phyloP scores from a whole-genome alignment of 2,329 filamentous ascomycete genomes.

The Cytospora paraplurivora region DNA sequence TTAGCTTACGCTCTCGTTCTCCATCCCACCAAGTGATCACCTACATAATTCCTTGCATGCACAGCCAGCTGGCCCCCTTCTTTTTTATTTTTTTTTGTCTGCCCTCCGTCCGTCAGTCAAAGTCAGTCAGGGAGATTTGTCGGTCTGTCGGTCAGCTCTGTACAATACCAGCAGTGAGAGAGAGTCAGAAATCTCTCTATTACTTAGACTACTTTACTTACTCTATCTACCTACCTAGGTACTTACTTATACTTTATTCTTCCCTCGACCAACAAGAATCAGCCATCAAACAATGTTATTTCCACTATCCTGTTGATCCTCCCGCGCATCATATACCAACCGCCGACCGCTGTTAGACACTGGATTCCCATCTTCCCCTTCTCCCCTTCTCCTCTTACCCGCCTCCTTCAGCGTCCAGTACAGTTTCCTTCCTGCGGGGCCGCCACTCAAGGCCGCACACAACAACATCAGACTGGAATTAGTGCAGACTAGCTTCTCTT shows the following conservation, averaged over 20 bases:
- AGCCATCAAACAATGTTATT: constrained; percentile 13
- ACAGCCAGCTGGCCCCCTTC: constrained; percentile 20
- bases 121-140: not conserved
- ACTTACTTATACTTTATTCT: not conserved
- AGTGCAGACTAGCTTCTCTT: constrained; percentile 1
- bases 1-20: constrained; percentile 16
- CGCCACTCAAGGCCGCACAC: constrained; percentile 5
- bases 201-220: too few species aligned
- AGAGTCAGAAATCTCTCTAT: not conserved
- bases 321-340: constrained; percentile 1
- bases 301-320: constrained; percentile 14
- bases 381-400: not conserved
- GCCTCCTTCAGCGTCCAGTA: constrained; percentile 13
- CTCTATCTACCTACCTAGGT: too few species aligned
- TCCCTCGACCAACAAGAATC: constrained; percentile 3
- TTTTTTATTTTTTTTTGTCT: not conserved
- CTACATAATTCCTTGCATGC: constrained; percentile 20
- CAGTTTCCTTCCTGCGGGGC: not conserved
- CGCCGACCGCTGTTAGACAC: not conserved
- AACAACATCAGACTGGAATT: not conserved
- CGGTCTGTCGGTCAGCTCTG: not conserved
- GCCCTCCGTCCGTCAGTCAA: not conserved
- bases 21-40: constrained; percentile 12
- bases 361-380: not conserved
- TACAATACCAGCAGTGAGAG: constrained; percentile 6